Percentiles rank a stretch among this genome's conserved stretches.
Conservation (phyloP, 2,329 filamentous ascomycete species). For the Basipetospora chlamydospora region DNA sequence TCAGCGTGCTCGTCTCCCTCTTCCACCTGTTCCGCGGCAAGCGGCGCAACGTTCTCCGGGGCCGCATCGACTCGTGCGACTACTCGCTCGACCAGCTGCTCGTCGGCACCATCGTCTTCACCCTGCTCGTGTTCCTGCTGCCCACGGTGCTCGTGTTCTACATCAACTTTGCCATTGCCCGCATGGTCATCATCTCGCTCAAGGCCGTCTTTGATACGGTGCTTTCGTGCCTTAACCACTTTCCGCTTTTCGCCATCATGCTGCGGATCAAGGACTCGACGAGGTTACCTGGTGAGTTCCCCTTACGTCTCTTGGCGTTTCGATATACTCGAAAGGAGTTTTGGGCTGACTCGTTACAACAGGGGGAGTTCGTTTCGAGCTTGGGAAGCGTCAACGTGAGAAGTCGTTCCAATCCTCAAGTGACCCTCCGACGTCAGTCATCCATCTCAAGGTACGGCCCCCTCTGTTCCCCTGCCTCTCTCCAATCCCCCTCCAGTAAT, state of each 20-base stretch:
- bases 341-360: background rate
- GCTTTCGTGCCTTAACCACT: constrained; percentile 90
- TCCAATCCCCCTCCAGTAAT: background rate
- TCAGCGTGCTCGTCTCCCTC: constrained; percentile 91
- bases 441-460: constrained; percentile 60
- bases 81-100: constrained; percentile 96
- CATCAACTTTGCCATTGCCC: constrained; percentile 81
- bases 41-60: constrained; percentile 91
- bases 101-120: constrained; percentile 92
- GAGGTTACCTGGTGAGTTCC: constrained; percentile 57
- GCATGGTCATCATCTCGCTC: constrained; percentile 87
- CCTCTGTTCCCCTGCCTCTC: background rate
- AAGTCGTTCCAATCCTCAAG: constrained; percentile 24
- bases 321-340: too few species aligned
- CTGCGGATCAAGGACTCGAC: constrained; percentile 83
- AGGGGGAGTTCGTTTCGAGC: constrained; percentile 80
- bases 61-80: constrained; percentile 96
- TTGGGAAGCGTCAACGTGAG: constrained; percentile 54
- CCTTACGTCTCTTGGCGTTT: background rate
- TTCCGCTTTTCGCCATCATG: constrained; percentile 95
- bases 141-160: constrained; percentile 96
- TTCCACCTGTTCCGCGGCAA: constrained; percentile 97
- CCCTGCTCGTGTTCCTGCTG: constrained; percentile 82
- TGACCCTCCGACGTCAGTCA: constrained; percentile 59
- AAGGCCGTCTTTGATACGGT: constrained; percentile 86